These are phyloP conservation scores for Ceratocystis colombiana DNA, from an alignment of 2,329 filamentous ascomycete genomes.

Conservation along the genomic window DNA sequence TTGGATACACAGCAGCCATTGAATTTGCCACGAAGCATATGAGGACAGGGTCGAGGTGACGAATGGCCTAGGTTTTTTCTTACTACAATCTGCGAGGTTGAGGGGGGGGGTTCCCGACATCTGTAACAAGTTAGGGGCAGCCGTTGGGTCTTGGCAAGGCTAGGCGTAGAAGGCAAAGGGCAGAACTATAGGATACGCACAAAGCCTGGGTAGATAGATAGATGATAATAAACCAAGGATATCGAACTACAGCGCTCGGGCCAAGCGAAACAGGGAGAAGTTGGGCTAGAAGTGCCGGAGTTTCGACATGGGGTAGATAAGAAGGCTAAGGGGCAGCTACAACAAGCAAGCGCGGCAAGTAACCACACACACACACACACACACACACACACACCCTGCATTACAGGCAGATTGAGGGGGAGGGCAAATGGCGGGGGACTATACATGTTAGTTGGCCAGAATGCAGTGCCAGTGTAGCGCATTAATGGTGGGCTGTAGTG, in stretches of 20 bases:
- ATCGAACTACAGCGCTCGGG: neutral
- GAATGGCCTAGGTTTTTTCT: neutral
- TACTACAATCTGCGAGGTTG: conserved; percentile 25
- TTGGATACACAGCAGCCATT: conserved; percentile 51
- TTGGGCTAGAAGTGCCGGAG: neutral
- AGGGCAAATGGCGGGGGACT: too few species aligned
- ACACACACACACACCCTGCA: neutral
- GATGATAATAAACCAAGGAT: neutral
- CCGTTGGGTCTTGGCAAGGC: neutral
- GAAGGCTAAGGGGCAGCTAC: too few species aligned
- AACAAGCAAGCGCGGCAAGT: too few species aligned
- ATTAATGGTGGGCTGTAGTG: too few species aligned
- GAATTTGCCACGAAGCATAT: conserved; percentile 42
- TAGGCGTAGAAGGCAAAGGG: neutral
- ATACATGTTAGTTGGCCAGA: too few species aligned
- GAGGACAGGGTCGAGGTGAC: conserved; percentile 32
- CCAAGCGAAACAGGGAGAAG: neutral
- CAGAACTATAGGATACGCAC: neutral
- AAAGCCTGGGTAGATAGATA: neutral
- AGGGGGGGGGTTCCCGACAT: conserved; percentile 6
- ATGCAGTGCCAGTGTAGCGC: too few species aligned
- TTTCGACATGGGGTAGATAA: neutral
- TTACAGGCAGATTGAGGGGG: neutral
- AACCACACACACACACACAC: too few species aligned
- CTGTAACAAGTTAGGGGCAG: conserved; percentile 16